A percentile compares a stretch with the other conserved stretches of the same genome.
phyloP scores from a whole-genome alignment of 768 basidiomycete genomes.

The Boletus subcaerulescens region DNA sequence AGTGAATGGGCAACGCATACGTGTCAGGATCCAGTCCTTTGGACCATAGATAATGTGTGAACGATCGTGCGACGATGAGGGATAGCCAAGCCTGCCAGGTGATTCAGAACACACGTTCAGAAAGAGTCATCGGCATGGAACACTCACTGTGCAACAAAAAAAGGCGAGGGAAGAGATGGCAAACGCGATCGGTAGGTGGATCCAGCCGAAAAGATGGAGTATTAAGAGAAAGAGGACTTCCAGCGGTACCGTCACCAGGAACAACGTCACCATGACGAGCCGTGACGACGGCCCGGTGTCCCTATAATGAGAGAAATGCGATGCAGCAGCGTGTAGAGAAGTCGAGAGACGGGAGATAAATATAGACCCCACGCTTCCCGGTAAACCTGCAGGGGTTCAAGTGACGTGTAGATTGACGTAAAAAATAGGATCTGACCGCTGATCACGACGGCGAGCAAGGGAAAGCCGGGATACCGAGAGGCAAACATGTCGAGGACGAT shows the following conservation, averaged over 20 bases:
- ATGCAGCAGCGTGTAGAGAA: conserved; percentile 57
- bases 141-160: conserved; percentile 75
- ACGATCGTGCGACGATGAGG: conserved; percentile 56
- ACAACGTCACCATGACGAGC: conserved; percentile 66
- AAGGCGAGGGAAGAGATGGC: conserved; percentile 62
- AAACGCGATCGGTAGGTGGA: conserved; percentile 67
- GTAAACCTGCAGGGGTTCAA: conserved; percentile 51
- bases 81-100: conserved; percentile 64
- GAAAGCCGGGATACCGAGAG: conserved; percentile 82
- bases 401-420: not conserved
- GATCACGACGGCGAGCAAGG: conserved; percentile 82
- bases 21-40: conserved; percentile 81
- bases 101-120: not conserved
- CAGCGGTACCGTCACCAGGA: conserved; percentile 76
- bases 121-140: not conserved
- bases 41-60: conserved; percentile 80
- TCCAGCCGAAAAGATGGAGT: conserved; percentile 72
- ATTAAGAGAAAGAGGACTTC: conserved; percentile 70
- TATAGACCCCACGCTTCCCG: conserved; percentile 88
- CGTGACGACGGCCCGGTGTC: conserved; percentile 37
- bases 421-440: conserved; percentile 52
- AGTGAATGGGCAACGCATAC: conserved; percentile 92
- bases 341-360: conserved; percentile 91
- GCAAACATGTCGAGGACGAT: conserved; percentile 91
- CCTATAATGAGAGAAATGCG: conserved; percentile 2